Base-by-base conservation (phyloP, 805 yeast species). In the Wickerhamomyces alni region DNA sequence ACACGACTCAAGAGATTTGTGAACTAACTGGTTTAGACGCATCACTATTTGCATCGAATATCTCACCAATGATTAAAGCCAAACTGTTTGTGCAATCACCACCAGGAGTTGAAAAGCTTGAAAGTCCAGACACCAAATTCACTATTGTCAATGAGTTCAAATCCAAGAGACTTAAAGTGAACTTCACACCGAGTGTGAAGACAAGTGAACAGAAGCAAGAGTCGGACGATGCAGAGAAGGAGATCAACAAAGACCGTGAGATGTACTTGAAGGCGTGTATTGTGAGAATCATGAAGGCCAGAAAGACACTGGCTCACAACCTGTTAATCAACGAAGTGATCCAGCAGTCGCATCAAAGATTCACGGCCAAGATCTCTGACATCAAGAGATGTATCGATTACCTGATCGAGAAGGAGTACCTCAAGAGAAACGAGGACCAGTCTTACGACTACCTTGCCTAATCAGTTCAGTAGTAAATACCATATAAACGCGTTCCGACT, bases 241-340 rank as follows among this genome's bases (percentile, higher is more conserved):
- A 88, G 55, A 78, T 91, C 36, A 87, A 82, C 52, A 93, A 87
- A 54, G 88, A 88, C 44, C 76, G 96, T 57, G 83, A 82, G 63
- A 79, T 84, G 56, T 82, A 81, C 64, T 69, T 93, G 52, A 86
- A 87, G 56, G 96, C 98, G 2, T 86, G 95, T 55, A 87, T 93
- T 63, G 98, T 91, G 30, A 75, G 99, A 54, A 86, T 91, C 56
- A 93, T 91, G 98, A 91, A 91, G 67, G 89, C 96, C 1, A 75
- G 96, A 56, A 85, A 88, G 60, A 72, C 70, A 33, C 68, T 87
- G 52, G 77, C 77, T 47, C 97, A 89, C 58, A 83, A 81, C 36
- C 81, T 80, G 40, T 72, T 91, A 53, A 80, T 88, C 31, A 86
- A 83, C 51, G 98, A 91, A 60, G 91, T 89, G 31, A 80, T 87